Evolutionary conservation across 805 yeast genomes (phyloP).

Genomic region (Ogataea methylovora): DNA sequence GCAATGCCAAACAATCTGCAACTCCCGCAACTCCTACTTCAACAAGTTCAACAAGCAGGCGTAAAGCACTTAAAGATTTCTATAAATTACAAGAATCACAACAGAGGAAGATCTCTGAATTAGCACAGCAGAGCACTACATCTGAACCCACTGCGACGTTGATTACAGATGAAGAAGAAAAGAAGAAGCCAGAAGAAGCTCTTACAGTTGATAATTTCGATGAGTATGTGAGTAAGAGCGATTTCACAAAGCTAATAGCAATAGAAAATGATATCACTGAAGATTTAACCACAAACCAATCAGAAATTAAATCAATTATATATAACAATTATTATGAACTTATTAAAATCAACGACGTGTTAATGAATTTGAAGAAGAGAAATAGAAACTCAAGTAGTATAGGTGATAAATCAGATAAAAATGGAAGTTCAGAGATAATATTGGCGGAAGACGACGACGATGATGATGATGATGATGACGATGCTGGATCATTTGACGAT

Average conservation of each 20-base stretch:
- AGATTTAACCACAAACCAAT: constrained; percentile 43
- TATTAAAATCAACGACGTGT: constrained; percentile 55
- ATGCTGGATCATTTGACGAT: neutral
- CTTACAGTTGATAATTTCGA: constrained; percentile 24
- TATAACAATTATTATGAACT: constrained; percentile 72
- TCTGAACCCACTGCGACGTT: constrained; percentile 1
- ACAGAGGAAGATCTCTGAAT: constrained; percentile 8
- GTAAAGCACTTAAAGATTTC: constrained; percentile 35
- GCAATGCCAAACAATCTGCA: neutral
- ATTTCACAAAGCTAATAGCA: constrained; percentile 25
- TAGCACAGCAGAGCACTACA: no score
- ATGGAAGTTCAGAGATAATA: no score
- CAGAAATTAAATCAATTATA: constrained; percentile 61
- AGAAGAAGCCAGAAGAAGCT: constrained; percentile 8
- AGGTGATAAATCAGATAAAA: neutral
- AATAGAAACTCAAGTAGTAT: constrained; percentile 1
- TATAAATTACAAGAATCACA: constrained; percentile 28
- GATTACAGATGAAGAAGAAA: constrained; percentile 1
- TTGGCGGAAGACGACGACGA: constrained; percentile 2
- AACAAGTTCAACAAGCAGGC: constrained; percentile 16
- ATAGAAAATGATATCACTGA: constrained; percentile 35
- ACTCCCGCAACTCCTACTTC: neutral
- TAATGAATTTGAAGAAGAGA: constrained; percentile 28
- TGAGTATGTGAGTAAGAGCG: constrained; percentile 20
- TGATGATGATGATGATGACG: constrained; percentile 3